Conservation (phyloP, 352 stramenopile species). For the Phytophthora citrophthora region DNA sequence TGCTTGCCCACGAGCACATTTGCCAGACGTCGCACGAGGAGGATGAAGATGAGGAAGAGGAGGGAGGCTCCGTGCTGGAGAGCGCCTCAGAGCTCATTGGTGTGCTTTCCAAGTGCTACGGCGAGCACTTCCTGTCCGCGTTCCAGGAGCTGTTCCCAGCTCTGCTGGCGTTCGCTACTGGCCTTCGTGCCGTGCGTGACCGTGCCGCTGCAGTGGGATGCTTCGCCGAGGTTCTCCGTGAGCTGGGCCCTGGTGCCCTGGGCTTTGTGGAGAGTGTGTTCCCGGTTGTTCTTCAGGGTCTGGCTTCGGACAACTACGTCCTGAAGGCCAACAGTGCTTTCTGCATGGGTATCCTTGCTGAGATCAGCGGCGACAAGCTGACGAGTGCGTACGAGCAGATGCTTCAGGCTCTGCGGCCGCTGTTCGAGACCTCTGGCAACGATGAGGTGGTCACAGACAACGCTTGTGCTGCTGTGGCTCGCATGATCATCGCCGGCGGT, state of each 20-base stretch:
- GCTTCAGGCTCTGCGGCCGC: constrained; percentile 89
- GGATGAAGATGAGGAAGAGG: constrained; percentile 91
- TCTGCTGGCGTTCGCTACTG: constrained; percentile 93
- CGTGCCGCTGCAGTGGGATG: constrained; percentile 94
- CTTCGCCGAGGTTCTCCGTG: constrained; percentile 95
- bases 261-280: constrained; percentile 91
- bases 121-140: constrained; percentile 90
- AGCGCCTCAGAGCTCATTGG: constrained; percentile 94
- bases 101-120: constrained; percentile 94
- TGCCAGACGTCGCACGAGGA: constrained; percentile 92
- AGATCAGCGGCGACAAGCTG: constrained; percentile 79
- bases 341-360: constrained; percentile 93
- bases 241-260: constrained; percentile 82
- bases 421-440: constrained; percentile 90
- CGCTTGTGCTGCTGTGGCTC: constrained; percentile 90
- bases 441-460: constrained; percentile 94
- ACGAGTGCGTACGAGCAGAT: constrained; percentile 90
- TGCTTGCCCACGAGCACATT: constrained; percentile 89
- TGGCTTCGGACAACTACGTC: constrained; percentile 92
- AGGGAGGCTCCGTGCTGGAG: constrained; percentile 95
- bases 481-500: constrained; percentile 92
- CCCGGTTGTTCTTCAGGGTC: constrained; percentile 90
- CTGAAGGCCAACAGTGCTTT: constrained; percentile 96
- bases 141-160: constrained; percentile 92
- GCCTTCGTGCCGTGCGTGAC: constrained; percentile 90